These are phyloP conservation scores for Neonectria sp. DNA, from an alignment of 2,329 filamentous ascomycete genomes.

Conservation along the genomic window DNA sequence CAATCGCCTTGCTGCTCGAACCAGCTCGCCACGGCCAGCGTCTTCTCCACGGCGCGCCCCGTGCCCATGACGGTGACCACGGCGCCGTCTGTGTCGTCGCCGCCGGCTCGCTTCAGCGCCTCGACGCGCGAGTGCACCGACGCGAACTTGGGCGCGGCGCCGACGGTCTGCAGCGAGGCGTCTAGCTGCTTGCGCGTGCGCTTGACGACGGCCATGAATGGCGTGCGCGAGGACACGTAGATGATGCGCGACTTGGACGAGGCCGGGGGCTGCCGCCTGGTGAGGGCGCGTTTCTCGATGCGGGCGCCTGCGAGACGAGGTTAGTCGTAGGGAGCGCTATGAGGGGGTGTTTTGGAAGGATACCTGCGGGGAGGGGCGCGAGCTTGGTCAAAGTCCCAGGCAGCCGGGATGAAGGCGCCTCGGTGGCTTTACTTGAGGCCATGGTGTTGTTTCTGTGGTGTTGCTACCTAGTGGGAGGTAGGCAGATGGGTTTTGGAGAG, in stretches of 20 bases:
- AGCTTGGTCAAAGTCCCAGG: constrained; percentile 53
- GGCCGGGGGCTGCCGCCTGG: constrained; percentile 57
- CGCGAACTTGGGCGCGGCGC: constrained; percentile 63
- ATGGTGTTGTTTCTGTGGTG: constrained; percentile 34
- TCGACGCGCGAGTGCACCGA: constrained; percentile 64
- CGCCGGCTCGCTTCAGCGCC: constrained; percentile 55
- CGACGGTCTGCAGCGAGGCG: constrained; percentile 60
- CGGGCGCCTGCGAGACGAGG: constrained; percentile 58
- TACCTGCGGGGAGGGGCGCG: constrained; percentile 53
- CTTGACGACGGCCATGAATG: constrained; percentile 78
- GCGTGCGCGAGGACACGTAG: constrained; percentile 76
- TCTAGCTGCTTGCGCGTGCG: constrained; percentile 76
- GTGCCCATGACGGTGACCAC: constrained; percentile 74
- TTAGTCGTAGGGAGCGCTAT: constrained; percentile 17
- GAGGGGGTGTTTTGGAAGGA: not conserved
- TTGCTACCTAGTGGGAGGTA: constrained; percentile 33
- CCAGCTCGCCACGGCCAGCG: constrained; percentile 73
- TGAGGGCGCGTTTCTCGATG: constrained; percentile 65
- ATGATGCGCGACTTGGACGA: constrained; percentile 65
- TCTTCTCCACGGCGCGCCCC: constrained; percentile 76
- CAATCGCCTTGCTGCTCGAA: constrained; percentile 75
- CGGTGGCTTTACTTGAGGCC: constrained; percentile 36
- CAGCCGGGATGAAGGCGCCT: constrained; percentile 32
- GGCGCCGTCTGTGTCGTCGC: constrained; percentile 48
- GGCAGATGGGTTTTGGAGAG: constrained; percentile 29